A percentile compares a stretch with the other conserved stretches of the same genome.
phyloP scores from a whole-genome alignment of 257 asterid genomes.

The Fraxinus cuspidata region DNA sequence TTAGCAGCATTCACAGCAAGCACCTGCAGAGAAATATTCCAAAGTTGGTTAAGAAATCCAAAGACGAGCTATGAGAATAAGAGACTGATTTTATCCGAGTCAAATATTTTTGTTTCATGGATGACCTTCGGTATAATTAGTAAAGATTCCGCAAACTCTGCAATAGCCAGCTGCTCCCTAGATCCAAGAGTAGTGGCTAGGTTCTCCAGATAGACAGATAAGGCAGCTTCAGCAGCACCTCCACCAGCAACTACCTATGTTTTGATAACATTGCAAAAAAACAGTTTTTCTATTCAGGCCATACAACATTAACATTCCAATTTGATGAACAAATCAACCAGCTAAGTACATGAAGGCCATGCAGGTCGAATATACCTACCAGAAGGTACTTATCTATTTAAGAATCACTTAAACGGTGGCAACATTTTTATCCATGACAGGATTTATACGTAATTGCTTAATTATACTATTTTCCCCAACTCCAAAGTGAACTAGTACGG shows the following conservation, averaged over 20 bases:
- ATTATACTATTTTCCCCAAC: background rate
- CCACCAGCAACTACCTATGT: constrained; percentile 96
- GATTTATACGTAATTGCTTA: background rate
- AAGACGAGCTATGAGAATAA: background rate
- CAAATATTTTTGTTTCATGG: constrained; percentile 4
- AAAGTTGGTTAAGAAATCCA: background rate
- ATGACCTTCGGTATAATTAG: constrained; percentile 88
- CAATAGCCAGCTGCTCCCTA: constrained; percentile 97
- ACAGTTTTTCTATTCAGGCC: background rate
- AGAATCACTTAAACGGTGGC: background rate
- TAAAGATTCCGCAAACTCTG: constrained; percentile 93
- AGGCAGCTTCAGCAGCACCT: constrained; percentile 97
- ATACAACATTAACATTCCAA: background rate
- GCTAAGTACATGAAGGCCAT: background rate
- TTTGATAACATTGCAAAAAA: constrained; percentile 18
- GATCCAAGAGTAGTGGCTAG: constrained; percentile 94
- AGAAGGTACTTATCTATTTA: background rate
- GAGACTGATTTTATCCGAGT: background rate
- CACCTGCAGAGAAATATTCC: constrained; percentile 51
- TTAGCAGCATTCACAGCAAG: constrained; percentile 99
- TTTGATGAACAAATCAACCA: background rate
- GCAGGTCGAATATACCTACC: background rate
- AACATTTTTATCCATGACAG: background rate
- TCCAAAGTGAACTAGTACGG: background rate
- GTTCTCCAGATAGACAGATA: constrained; percentile 86